Base-by-base conservation (phyloP, 2,329 filamentous ascomycete species). In the Trichoderma hamatum region DNA sequence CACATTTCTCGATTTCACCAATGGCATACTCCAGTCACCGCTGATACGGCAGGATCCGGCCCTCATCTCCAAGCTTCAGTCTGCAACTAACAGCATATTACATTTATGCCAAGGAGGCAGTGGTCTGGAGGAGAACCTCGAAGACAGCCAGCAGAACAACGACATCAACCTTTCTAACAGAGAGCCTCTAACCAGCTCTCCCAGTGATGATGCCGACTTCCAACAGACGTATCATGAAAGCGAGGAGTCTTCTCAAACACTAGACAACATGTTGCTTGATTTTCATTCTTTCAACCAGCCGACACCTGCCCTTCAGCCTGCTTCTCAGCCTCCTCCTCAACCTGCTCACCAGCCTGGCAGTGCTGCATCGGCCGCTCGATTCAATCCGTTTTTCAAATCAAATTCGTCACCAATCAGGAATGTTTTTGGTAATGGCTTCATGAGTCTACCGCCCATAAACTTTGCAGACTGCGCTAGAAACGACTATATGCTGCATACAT, bases 81-180 rank as follows among this genome's bases (percentile, higher is more conserved):
- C 62, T 39, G 62, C 62, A 43, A 66, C 62, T n/a, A 36, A 66
- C 28, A 66, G 62, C 14, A 66, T 66, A 32, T 36, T 66, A n/a
- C 30, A 56, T 32, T 26, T 66, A 51, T 66, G 62, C 26, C 62
- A 66, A 30, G 62, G 62, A 4, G 28, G 24, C 26, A 56, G 32
- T 19, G 24, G 30, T 1, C 26, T 32, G 24, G 51, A 43, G 0
- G 32, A 32, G n/a, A 46, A 19, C n/a, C 39, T 36, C 16, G 26
- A 56, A 3, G 9, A 21, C n/a, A 16, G n/a, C 14, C 19, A 43
- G 24, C 11, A 28, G 19, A 34, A 5, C 6, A 34, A 11, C 11
- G 24, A 32, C 16, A 32, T 32, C 16, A 11, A 21, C 2, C 21
- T 2, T 13, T 21, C 10, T 49, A 14, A 19, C n/a, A 6, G 14